Evolutionary conservation across 2,329 filamentous ascomycete species (phyloP), one percentile per base, ranked within the genome.

Genomic region (Alternaria atra): DNA sequence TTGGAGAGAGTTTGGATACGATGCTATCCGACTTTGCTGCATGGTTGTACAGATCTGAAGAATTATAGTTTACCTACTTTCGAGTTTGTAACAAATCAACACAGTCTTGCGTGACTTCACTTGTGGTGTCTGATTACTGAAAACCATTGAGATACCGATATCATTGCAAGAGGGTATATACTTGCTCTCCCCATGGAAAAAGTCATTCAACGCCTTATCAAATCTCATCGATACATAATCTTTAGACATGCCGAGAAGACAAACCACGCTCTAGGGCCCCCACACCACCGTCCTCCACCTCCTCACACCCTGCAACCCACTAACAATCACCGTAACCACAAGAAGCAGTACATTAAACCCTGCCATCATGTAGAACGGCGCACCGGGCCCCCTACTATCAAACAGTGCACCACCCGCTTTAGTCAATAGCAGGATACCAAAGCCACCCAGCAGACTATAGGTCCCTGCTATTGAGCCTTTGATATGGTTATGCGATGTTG

Each of bases 381-480:
- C 91, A 0, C 91, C 91, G 2, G 85, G 85, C 1, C 89, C 90
- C 54, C 89, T 82, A 20, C 79, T 84, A 77, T 99, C 95, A 73
- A 98, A 99, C 48, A 97, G 80, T 37, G 88, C 87, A 0, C 95
- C 95, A 12, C 95, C 95, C 4, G 95, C 78, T 80, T 99, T 99
- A 0, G 95, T 98, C 15, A 99, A 85, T 5, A 98, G 80, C 55
- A 99, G 79, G 53, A 99, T 99, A 0, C 94, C 95, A 1, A 89
- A 91, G 13, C 94, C 95, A 10, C 95, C 95, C 57, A 91, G 93
- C 64, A 97, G 87, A 54, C 92, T 96, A 79, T 99, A 99, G 1
- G 97, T 90, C 2, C 95, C 95, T 0, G 95, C 94, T 67, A 99
- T 95, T 13, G 92, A 94, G 12, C 95, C 95, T 81, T 98, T 98